Base-by-base conservation (phyloP, 345 rosid species). In the Acer saccharum region DNA sequence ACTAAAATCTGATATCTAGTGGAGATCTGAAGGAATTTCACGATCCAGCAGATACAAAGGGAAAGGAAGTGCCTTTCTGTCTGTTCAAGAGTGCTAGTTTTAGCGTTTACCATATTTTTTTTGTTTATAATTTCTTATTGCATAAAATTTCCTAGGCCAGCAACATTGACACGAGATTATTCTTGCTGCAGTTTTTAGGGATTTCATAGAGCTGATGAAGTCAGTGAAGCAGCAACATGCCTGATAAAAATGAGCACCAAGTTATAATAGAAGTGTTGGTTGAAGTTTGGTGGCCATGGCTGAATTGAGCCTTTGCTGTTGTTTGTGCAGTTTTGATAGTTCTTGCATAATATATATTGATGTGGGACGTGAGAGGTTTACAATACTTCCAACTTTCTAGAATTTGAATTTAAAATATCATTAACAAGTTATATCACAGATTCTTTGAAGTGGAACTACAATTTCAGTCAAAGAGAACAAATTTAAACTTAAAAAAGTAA, bases 141-240 rank as follows among this genome's bases (percentile, higher is more conserved):
- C 63, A n/a, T 60, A 11, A 14, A 23, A 39, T 50, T 62, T 64
- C 20, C 1, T 13, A 7, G 20, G 20, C 35, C 1, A 18, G 20
- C 23, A 0, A 18, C 57, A 0, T 11, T 77, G 65, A 63, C 50
- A 10, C 21, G 6, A 25, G 1, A 1, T n/a, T n/a, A n/a, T 17
- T 60, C 35, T 29, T 74, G 72, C 44, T 69, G 48, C 92, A 90
- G 94, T 85, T 68, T 90, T 90, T 77, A 74, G 65, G 70, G 89
- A 88, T 67, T 88, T 90, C 69, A 55, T 89, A 66, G 86, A 90
- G 85, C 92, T 87, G 50, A n/a, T n/a, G n/a, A n/a, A n/a, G n/a
- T n/a, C n/a, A n/a, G 74, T 67, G 67, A 84, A 81, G 46, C 55
- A 76, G 46, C 55, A 76, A 25, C 63, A 44, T 29, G 78, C 86